Percentiles rank a stretch among this genome's conserved stretches.
phyloP scores from a whole-genome alignment of 2,329 filamentous ascomycete species.

The Blumeria hordei region DNA sequence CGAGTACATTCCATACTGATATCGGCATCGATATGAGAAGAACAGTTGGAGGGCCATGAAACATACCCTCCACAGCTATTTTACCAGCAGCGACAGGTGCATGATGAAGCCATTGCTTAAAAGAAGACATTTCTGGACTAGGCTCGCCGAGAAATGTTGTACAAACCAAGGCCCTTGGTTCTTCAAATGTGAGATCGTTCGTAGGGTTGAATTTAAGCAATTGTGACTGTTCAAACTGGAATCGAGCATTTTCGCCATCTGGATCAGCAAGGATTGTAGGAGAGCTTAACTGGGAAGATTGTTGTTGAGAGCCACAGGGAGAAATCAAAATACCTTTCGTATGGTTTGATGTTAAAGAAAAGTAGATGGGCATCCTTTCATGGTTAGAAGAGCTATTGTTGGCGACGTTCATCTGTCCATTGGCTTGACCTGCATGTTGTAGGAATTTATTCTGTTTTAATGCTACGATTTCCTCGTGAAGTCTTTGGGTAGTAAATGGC shows the following conservation, averaged over 20 bases:
- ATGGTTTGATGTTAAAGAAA: slow-evolving; percentile 29
- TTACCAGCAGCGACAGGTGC: slow-evolving; percentile 30
- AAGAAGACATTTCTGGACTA: slow-evolving; percentile 39
- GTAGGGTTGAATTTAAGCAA: slow-evolving; percentile 11
- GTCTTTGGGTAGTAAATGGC: slow-evolving; percentile 29
- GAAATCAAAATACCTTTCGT: slow-evolving; percentile 28
- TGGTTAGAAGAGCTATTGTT: slow-evolving; percentile 14
- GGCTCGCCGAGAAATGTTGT: slow-evolving; percentile 43
- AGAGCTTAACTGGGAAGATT: slow-evolving; percentile 15
- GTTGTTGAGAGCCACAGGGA: slow-evolving; percentile 10
- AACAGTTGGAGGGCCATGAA: slow-evolving; percentile 40
- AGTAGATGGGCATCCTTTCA: slow-evolving; percentile 24
- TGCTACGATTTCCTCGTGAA: slow-evolving; percentile 28
- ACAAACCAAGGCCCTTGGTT: slow-evolving; percentile 37
- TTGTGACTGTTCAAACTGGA: slow-evolving; percentile 7
- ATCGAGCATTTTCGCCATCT: slow-evolving; percentile 7
- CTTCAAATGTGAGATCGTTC: slow-evolving; percentile 33
- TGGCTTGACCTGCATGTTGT: slow-evolving; percentile 21
- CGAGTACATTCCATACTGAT: slow-evolving; percentile 36
- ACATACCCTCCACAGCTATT: slow-evolving; percentile 42
- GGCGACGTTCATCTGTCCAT: slow-evolving; percentile 16
- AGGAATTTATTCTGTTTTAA: slow-evolving; percentile 18
- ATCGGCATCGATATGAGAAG: slow-evolving; percentile 41
- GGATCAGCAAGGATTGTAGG: slow-evolving; percentile 11
- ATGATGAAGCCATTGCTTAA: slow-evolving; percentile 40